Evolutionary conservation across 2,329 filamentous ascomycete genomes (phyloP).

Genomic region (Coniella vitis): DNA sequence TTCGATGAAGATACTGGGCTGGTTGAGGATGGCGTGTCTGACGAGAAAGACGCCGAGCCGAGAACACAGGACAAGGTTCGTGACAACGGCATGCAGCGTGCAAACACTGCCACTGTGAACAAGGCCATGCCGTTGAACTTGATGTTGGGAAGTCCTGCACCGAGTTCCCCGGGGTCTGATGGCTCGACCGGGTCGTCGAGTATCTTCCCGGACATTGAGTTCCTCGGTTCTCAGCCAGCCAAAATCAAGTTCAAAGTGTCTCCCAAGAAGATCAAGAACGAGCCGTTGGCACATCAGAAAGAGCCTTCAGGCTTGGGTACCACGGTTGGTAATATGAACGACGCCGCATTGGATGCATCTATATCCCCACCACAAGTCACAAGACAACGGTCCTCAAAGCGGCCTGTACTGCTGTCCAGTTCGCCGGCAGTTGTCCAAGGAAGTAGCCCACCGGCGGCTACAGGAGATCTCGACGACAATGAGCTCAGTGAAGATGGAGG

Average conservation of each 20-base stretch:
- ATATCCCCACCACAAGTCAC: constrained; percentile 8
- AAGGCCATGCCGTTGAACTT: background rate
- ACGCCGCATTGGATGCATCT: constrained; percentile 7
- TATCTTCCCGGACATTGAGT: constrained; percentile 9
- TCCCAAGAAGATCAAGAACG: constrained; percentile 4
- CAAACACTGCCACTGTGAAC: background rate
- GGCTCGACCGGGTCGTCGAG: constrained; percentile 10
- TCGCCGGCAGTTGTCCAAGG: background rate
- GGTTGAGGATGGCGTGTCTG: background rate
- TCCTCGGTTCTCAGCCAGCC: constrained; percentile 11
- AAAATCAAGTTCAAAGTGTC: background rate
- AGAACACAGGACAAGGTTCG: constrained; percentile 1
- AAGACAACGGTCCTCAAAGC: background rate
- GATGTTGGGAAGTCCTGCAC: background rate
- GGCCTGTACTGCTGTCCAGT: background rate
- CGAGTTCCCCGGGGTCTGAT: background rate
- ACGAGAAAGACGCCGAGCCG: background rate
- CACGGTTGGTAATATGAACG: constrained; percentile 1
- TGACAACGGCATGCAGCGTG: background rate
- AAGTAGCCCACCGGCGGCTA: background rate
- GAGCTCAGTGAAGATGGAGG: background rate
- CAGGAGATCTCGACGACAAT: background rate
- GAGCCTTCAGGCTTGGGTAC: background rate
- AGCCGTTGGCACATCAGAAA: background rate
- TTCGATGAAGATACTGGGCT: constrained; percentile 3